These are phyloP conservation scores for Nitzschia putrida DNA, from an alignment of 108 stramenopile species.

Conservation along the genomic window DNA sequence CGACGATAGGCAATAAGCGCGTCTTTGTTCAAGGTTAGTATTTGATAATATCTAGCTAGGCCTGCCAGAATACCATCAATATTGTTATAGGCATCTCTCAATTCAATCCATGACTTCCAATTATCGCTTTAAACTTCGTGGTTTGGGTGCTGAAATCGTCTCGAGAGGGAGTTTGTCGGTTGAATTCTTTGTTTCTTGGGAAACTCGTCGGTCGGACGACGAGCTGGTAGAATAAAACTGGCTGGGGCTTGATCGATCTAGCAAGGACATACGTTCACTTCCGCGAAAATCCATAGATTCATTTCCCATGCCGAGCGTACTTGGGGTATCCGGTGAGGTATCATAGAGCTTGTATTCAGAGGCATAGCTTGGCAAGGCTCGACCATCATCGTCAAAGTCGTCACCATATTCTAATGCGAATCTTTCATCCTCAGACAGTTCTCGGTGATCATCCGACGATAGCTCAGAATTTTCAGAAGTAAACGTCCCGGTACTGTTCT, in stretches of 20 bases:
- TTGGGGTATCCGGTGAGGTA: neutral
- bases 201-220: neutral
- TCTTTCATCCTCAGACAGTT: slow-evolving; percentile 39
- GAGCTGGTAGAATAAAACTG: neutral
- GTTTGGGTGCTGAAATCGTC: no score
- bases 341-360: neutral
- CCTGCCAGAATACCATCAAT: no score
- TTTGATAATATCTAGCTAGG: no score
- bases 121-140: no score
- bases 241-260: neutral
- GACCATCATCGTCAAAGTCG: slow-evolving; percentile 20
- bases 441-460: slow-evolving; percentile 3
- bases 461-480: slow-evolving; percentile 10
- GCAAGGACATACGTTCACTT: neutral
- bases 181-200: no score
- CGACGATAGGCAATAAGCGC: no score
- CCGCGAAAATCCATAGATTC: neutral
- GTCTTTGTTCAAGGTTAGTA: no score
- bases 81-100: no score
- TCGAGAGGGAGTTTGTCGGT: no score
- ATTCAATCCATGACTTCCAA: no score
- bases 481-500: neutral
- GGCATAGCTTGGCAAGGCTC: neutral
- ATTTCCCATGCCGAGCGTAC: neutral
- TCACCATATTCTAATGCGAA: slow-evolving; percentile 34